Evolutionary conservation across 352 stramenopile genomes (phyloP).

Genomic region (Pythium folliculosum): DNA sequence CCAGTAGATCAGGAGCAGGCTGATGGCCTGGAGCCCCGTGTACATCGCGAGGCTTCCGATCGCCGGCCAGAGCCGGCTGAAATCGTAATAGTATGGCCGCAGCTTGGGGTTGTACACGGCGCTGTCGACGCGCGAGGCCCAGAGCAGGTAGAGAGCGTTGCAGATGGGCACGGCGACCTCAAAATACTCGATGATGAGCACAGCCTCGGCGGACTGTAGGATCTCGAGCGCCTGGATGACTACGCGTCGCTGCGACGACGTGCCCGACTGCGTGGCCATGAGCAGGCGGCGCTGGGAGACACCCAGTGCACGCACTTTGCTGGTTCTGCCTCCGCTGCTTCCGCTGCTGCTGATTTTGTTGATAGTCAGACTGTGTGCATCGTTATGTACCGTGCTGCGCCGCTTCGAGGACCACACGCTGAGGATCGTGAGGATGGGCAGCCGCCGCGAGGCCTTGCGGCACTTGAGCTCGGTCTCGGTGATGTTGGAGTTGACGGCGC

Average conservation of each 20-base stretch:
- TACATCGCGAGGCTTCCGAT: conserved; percentile 14
- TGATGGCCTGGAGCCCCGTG: conserved; percentile 5
- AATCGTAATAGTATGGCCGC: neutral
- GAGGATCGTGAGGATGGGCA: no score
- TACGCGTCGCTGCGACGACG: no score
- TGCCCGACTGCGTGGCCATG: neutral
- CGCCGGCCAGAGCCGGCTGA: neutral
- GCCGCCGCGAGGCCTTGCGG: no score
- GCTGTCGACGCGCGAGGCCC: conserved; percentile 15
- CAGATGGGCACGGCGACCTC: conserved; percentile 17
- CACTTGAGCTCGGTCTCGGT: no score
- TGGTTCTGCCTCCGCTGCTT: no score
- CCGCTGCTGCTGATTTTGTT: no score
- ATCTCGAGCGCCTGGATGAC: conserved; percentile 1
- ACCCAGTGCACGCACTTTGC: no score
- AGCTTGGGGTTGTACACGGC: conserved; percentile 18
- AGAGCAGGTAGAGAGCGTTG: conserved; percentile 9
- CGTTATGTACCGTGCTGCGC: no score
- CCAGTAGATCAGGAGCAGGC: conserved; percentile 3
- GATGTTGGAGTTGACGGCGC: no score
- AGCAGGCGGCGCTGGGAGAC: no score
- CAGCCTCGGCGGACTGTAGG: conserved; percentile 14
- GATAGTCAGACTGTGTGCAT: no score
- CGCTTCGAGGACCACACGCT: no score
- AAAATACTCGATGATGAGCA: conserved; percentile 28